Conservation (phyloP, 305 asterid genomes). For the Galium porrigens region DNA sequence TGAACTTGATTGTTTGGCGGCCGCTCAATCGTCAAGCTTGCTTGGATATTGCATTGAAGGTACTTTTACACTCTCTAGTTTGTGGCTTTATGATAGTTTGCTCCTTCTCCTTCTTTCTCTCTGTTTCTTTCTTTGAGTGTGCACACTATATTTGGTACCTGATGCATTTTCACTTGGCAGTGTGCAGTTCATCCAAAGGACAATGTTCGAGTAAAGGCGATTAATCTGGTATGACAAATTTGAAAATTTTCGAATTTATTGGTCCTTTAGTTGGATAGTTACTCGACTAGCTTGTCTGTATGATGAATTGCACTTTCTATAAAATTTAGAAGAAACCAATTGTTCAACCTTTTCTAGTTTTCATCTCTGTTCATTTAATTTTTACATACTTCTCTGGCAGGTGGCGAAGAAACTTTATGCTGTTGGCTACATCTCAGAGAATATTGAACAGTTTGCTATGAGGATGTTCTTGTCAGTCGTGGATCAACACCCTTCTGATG, state of each 20-base stretch:
- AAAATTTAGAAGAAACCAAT: constrained; percentile 5
- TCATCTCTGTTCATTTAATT: constrained; percentile 13
- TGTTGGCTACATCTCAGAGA: constrained; percentile 48
- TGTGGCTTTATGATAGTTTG: background rate
- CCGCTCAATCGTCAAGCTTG: constrained; percentile 77
- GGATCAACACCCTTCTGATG: constrained; percentile 36
- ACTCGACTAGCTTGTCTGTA: background rate
- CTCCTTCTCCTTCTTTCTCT: background rate
- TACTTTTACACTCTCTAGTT: constrained; percentile 23
- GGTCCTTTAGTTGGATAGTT: constrained; percentile 12
- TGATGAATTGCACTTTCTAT: background rate
- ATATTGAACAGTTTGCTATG: constrained; percentile 67
- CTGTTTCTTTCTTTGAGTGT: background rate
- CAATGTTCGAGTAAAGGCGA: constrained; percentile 80
- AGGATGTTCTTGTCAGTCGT: constrained; percentile 65
- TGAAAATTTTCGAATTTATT: constrained; percentile 13
- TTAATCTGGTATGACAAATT: constrained; percentile 64
- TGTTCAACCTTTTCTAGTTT: constrained; percentile 6
- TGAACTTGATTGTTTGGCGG: constrained; percentile 81
- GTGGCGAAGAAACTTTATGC: constrained; percentile 75
- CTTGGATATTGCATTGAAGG: constrained; percentile 87
- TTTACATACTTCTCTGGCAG: constrained; percentile 33
- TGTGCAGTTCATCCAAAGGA: constrained; percentile 79
- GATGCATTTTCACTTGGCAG: constrained; percentile 38
- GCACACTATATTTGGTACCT: constrained; percentile 15